Evolutionary conservation across 2,329 filamentous ascomycete genomes (phyloP).

Genomic region (Beauveria sp.): DNA sequence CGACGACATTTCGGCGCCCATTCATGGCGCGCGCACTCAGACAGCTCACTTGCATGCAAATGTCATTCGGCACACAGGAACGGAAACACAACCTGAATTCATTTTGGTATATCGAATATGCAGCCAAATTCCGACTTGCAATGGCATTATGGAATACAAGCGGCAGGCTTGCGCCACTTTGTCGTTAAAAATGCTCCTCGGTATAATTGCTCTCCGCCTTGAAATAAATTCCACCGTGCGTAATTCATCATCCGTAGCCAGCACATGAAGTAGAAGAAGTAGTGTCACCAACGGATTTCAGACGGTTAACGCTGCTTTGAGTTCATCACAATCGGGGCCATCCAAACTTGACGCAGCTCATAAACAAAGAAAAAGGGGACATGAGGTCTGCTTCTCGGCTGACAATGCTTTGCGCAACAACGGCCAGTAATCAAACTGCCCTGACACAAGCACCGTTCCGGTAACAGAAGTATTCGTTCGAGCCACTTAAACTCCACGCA

Average conservation of each 20-base stretch:
- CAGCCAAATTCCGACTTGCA: slow-evolving; percentile 11
- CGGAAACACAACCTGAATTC: slow-evolving; percentile 9
- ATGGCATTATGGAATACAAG: slow-evolving; percentile 8
- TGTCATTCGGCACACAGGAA: background rate
- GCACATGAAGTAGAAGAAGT: slow-evolving; percentile 5
- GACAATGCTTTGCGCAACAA: background rate
- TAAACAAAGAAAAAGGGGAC: slow-evolving; percentile 17
- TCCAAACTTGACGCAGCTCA: slow-evolving; percentile 12
- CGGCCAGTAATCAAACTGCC: background rate
- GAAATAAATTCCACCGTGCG: slow-evolving; percentile 7
- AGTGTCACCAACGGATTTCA: slow-evolving; percentile 2
- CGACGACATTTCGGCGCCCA: no score
- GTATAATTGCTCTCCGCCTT: slow-evolving; percentile 11
- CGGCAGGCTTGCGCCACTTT: slow-evolving; percentile 10
- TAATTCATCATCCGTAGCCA: slow-evolving; percentile 12
- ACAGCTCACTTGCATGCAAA: background rate
- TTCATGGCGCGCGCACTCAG: background rate
- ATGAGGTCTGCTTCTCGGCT: slow-evolving; percentile 4
- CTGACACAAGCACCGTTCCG: background rate
- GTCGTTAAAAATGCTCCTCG: slow-evolving; percentile 9
- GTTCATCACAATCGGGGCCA: slow-evolving; percentile 11
- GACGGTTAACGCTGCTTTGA: slow-evolving; percentile 8
- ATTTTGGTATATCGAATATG: slow-evolving; percentile 13
- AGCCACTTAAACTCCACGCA: background rate
- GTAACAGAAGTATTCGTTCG: background rate